Evolutionary conservation across 2,329 filamentous ascomycete species (phyloP).

Genomic region (Magnaporthiopsis incrustans): DNA sequence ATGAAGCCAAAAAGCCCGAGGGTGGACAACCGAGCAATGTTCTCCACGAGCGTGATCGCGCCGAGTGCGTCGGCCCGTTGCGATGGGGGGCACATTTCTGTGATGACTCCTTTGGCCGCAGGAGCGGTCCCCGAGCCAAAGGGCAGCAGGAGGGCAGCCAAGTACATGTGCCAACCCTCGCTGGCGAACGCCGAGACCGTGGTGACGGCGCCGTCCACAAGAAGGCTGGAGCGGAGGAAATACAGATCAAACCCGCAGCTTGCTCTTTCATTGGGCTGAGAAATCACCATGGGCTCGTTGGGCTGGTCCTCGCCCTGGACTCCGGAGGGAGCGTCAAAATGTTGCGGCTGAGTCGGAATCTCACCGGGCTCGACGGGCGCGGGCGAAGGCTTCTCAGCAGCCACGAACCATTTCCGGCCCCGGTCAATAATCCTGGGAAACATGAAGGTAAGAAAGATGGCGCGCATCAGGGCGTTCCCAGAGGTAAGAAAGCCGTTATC

Average conservation of each 20-base stretch:
- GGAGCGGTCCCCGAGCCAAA: slow-evolving; percentile 62
- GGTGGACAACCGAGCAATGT: slow-evolving; percentile 55
- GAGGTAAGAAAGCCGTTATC: slow-evolving; percentile 51
- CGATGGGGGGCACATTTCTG: slow-evolving; percentile 56
- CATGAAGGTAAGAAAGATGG: slow-evolving; percentile 45
- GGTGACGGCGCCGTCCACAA: slow-evolving; percentile 58
- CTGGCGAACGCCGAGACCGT: slow-evolving; percentile 54
- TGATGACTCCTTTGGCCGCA: slow-evolving; percentile 65
- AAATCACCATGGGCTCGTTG: slow-evolving; percentile 32
- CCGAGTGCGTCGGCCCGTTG: slow-evolving; percentile 60
- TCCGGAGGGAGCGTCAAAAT: slow-evolving; percentile 32
- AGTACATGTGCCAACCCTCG: slow-evolving; percentile 59
- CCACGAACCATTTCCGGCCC: slow-evolving; percentile 21
- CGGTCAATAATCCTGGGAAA: slow-evolving; percentile 42
- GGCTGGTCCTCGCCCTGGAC: slow-evolving; percentile 38
- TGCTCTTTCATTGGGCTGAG: slow-evolving; percentile 31
- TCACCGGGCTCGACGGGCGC: neutral
- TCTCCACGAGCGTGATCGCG: slow-evolving; percentile 63
- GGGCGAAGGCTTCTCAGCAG: neutral
- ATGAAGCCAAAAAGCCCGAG: slow-evolving; percentile 59
- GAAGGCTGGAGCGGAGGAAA: slow-evolving; percentile 57
- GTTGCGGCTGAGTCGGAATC: slow-evolving; percentile 29
- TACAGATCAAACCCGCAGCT: slow-evolving; percentile 57
- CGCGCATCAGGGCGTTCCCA: slow-evolving; percentile 44
- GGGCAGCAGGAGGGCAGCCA: slow-evolving; percentile 58